Evolutionary conservation across 441 rosid genomes (phyloP).

Genomic region (Daphne laureola): DNA sequence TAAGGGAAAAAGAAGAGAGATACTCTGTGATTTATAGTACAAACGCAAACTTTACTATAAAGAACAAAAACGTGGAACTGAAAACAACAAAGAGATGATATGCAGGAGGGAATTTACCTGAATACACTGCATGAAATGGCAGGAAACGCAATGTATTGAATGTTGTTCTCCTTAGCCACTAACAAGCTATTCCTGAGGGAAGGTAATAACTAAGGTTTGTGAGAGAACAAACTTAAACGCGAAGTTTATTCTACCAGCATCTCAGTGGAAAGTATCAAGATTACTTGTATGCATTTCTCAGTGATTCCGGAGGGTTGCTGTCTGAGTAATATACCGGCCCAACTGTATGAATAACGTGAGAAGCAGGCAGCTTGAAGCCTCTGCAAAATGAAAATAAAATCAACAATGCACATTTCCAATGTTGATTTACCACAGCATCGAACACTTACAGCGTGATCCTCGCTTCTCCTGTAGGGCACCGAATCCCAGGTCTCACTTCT

Average conservation of each 20-base stretch:
- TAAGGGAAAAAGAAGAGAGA: no score
- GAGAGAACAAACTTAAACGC: constrained; percentile 6
- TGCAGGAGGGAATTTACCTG: constrained; percentile 31
- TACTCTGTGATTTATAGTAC: no score
- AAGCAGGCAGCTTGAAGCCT: constrained; percentile 74
- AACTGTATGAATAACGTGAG: constrained; percentile 77
- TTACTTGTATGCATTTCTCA: constrained; percentile 55
- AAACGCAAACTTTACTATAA: background rate
- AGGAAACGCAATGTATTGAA: constrained; percentile 74
- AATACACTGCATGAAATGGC: constrained; percentile 81
- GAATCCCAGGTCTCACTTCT: constrained; percentile 60
- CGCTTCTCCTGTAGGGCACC: constrained; percentile 85
- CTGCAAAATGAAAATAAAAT: constrained; percentile 30
- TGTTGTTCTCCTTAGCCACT: constrained; percentile 65
- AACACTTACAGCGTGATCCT: constrained; percentile 59
- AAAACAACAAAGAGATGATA: background rate
- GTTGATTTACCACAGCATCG: background rate
- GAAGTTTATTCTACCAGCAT: background rate
- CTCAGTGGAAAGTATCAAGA: constrained; percentile 5
- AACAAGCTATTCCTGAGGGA: constrained; percentile 57
- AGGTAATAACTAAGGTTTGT: background rate
- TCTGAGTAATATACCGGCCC: constrained; percentile 68
- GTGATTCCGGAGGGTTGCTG: constrained; percentile 42
- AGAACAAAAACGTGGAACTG: background rate
- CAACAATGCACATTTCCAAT: background rate